Evolutionary conservation across 371 early-diverging fungal genomes (phyloP), one percentile per base, ranked within the genome.

Genomic region (Umbelopsis sp.): DNA sequence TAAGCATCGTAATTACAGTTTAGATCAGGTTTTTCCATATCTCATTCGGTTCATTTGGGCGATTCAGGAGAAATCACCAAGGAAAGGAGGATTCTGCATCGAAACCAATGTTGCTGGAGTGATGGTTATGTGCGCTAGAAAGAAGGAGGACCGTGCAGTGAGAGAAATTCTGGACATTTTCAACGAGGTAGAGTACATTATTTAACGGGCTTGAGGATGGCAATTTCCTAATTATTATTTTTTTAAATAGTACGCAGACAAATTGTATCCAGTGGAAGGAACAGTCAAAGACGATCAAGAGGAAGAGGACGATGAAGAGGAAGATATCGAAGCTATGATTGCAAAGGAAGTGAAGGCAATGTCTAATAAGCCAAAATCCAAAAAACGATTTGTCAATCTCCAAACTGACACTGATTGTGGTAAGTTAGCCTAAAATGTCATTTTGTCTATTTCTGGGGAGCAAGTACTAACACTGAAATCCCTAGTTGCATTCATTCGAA

Each of bases 21-120:
- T 11, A 62, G 12, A 32, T 29, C 37, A 32, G 10, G 5, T 32
- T 10, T 1, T 41, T 10, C 20, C 29, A 14, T 62, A 20, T 3
- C 57, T 50, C 10, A 35, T 50, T 37, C 44, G 35, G 63, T 52
- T 70, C 57, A 38, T 51, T 68, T 51, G 67, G 29, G 73, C 69
- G 74, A 75, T 62, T 64, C 70, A 53, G 72, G 74, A 16, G 69
- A 78, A 52, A 73, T 73, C 68, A 63, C 71, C 22, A 75, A 73
- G 29, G 72, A 71, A 70, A 38, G 67, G 78, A 7, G 71, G 72
- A 50, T 86, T 87, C 72, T 66, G 74, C 62, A 74, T 89, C 41
- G 85, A 85, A 70, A 80, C 90, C 18, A 84, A 81, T 48, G 87
- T 87, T 85, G 72, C 74, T n/a, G 92, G 92, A 37, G 76, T 92